These are phyloP conservation scores for Isabelozyma gotoi DNA, from an alignment of 805 yeast species.

Conservation along the genomic window DNA sequence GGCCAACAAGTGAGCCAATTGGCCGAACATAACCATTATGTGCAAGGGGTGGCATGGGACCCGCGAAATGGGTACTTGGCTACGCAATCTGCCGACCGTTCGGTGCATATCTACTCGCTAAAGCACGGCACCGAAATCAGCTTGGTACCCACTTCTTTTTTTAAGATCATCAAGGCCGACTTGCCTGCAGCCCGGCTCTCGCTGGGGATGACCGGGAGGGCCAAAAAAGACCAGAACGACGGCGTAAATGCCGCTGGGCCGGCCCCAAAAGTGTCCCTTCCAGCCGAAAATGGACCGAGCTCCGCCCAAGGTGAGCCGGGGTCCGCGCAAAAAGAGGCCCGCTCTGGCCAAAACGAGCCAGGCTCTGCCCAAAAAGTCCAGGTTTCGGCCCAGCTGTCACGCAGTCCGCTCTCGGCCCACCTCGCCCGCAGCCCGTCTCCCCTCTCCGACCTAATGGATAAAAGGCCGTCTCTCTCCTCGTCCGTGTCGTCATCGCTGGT, in stretches of 20 bases:
- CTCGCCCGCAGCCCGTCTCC: too few relatives aligned
- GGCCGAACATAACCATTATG: conserved; percentile 81
- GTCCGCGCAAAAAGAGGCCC: too few relatives aligned
- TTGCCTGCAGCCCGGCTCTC: conserved; percentile 6
- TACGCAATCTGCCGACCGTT: conserved; percentile 87
- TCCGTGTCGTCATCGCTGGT: neutral
- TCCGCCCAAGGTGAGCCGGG: too few relatives aligned
- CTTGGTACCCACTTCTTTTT: conserved; percentile 8
- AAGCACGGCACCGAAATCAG: conserved; percentile 13
- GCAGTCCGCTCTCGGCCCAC: too few relatives aligned
- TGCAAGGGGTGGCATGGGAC: conserved; percentile 97
- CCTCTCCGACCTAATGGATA: neutral
- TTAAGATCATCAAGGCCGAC: conserved; percentile 6
- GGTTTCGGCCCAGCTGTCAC: too few relatives aligned
- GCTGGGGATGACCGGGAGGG: too few relatives aligned
- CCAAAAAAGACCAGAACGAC: too few relatives aligned
- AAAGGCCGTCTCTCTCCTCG: neutral
- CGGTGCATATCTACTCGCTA: conserved; percentile 67
- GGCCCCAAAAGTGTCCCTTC: too few relatives aligned
- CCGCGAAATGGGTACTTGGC: conserved; percentile 76
- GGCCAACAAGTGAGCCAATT: conserved; percentile 61
- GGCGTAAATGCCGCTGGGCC: too few relatives aligned
- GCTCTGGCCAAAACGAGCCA: too few relatives aligned
- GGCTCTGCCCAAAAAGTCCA: too few relatives aligned
- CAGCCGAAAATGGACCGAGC: too few relatives aligned